Base-by-base conservation (phyloP, 768 basidiomycete genomes). In the Rossbeevera mucosa region DNA sequence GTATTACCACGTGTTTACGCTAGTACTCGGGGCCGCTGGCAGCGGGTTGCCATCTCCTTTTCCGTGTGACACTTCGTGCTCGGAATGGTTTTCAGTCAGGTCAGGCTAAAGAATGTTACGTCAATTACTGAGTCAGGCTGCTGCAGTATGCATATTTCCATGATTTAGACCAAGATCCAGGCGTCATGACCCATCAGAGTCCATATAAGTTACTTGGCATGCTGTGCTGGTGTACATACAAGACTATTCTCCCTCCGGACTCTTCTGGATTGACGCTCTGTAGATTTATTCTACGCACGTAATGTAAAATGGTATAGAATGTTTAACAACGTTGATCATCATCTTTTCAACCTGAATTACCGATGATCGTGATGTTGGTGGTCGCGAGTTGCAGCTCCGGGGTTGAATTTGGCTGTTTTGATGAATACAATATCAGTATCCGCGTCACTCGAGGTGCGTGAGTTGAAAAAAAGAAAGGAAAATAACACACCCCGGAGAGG, bases 381-480 rank as follows among this genome's bases (percentile, higher is more conserved):
- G 16, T 36, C 5, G 25, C 21, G 7, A 6, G n/a, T 3, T 50
- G 8, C 29, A 45, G 12, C 3, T 3, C 4, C 24, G 16, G 25
- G 9, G 33, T 2, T 18, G 33, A 13, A 11, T 26, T 43, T 14
- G 41, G 46, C 4, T 24, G 4, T 0, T 0, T 55, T 51, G 5
- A 4, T 7, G 21, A n/a, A 36, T 13, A 24, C 63, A n/a, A 36
- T 13, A 24, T 61, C 53, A 63, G 42, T 21, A 36, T 24, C 24
- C 7, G 2, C 7, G 13, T 40, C 36, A 6, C n/a, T 9, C 14
- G 8, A 33, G 6, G 7, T n/a, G n/a, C 11, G 33, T 2, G 11
- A 4, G n/a, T 18, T 5, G 8, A 18, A 1, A 50, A 13, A 14
- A 21, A 7, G 26, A n/a, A 13, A 8, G 47, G 16, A 26, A 5